phyloP scores from a whole-genome alignment of 2,329 filamentous ascomycete species.

The Scopulariopsis brevicaulis region DNA sequence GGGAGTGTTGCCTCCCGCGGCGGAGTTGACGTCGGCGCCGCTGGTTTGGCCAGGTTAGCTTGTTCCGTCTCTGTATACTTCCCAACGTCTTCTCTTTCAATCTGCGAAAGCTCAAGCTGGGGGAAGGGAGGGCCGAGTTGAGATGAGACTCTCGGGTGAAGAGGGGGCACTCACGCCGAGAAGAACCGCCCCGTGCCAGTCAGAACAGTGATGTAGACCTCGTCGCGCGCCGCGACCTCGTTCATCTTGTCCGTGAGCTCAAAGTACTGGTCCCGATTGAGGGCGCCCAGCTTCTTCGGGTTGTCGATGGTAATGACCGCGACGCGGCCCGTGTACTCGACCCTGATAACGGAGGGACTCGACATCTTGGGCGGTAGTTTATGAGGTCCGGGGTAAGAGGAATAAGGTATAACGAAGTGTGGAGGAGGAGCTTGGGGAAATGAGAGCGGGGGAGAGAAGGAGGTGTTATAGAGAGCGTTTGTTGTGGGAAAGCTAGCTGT shows the following conservation, averaged over 20 bases:
- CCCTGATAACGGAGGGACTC: constrained; percentile 15
- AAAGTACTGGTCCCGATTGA: constrained; percentile 65
- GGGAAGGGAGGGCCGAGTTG: neutral
- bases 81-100: neutral
- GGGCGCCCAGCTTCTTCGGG: constrained; percentile 76
- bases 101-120: neutral
- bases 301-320: constrained; percentile 80
- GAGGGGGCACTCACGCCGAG: constrained; percentile 60
- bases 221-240: constrained; percentile 66
- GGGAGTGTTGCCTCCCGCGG: neutral
- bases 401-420: neutral
- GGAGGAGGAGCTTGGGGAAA: neutral
- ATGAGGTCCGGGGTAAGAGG: neutral
- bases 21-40: constrained; percentile 6
- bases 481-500: no score
- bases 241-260: constrained; percentile 60
- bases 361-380: neutral
- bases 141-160: neutral
- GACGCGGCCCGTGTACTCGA: constrained; percentile 28
- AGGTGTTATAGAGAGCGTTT: neutral
- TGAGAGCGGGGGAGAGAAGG: neutral
- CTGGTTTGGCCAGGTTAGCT: neutral
- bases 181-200: constrained; percentile 77
- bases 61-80: neutral
- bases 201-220: constrained; percentile 75